Evolutionary conservation across 768 basidiomycete species (phyloP).

Genomic region (Macrolepiota fuliginosa): DNA sequence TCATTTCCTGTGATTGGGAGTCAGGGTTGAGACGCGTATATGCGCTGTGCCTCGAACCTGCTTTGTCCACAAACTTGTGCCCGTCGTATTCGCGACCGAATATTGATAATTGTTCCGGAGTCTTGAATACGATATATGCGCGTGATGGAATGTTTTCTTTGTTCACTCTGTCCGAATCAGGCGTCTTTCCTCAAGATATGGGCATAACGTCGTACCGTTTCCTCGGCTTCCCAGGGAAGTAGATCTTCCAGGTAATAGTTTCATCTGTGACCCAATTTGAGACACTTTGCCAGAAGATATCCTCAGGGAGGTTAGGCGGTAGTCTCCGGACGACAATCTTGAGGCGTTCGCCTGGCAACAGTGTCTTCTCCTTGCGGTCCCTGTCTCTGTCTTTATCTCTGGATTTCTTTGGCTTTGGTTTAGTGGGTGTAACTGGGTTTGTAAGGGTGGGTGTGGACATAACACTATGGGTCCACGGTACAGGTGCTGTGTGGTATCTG

Average conservation of each 20-base stretch:
- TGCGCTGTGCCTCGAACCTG: slow-evolving; percentile 50
- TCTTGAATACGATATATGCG: slow-evolving; percentile 90
- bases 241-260: slow-evolving; percentile 63
- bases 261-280: slow-evolving; percentile 80
- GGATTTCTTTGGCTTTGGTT: slow-evolving; percentile 34
- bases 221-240: slow-evolving; percentile 64
- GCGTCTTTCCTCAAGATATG: slow-evolving; percentile 8
- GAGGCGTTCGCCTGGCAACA: slow-evolving; percentile 52
- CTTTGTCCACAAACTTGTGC: slow-evolving; percentile 88
- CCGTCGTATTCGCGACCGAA: slow-evolving; percentile 91
- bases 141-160: slow-evolving; percentile 86
- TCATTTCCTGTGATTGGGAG: slow-evolving; percentile 68
- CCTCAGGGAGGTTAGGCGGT: slow-evolving; percentile 90
- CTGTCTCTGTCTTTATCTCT: slow-evolving; percentile 33
- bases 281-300: slow-evolving; percentile 92
- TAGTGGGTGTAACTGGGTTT: slow-evolving; percentile 21
- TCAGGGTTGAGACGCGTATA: not conserved
- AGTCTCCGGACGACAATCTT: slow-evolving; percentile 88
- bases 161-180: slow-evolving; percentile 52
- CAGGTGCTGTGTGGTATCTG: not conserved
- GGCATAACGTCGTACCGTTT: slow-evolving; percentile 50
- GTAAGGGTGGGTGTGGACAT: slow-evolving; percentile 11
- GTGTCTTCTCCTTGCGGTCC: slow-evolving; percentile 28
- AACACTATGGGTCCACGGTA: not conserved
- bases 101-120: slow-evolving; percentile 60